phyloP scores from a whole-genome alignment of 257 asterid species.

The Nemophila menziesii region DNA sequence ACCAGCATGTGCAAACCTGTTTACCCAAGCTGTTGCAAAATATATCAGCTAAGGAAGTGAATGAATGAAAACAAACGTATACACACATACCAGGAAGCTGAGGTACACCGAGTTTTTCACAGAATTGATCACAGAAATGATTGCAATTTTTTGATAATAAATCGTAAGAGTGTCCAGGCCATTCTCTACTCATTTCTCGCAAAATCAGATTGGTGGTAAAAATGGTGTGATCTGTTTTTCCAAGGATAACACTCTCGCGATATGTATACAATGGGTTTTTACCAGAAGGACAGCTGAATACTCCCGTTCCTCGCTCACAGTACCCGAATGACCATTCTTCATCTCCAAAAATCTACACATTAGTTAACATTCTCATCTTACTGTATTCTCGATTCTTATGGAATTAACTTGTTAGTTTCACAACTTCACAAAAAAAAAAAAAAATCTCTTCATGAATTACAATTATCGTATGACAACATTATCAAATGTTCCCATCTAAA shows the following conservation, averaged over 20 bases:
- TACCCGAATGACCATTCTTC: conserved; percentile 98
- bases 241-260: conserved; percentile 69
- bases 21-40: conserved; percentile 72
- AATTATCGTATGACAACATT: no score
- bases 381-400: neutral
- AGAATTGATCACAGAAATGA: conserved; percentile 88
- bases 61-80: neutral
- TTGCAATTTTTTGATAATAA: conserved; percentile 86
- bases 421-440: neutral
- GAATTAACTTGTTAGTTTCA: neutral
- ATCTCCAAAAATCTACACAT: conserved; percentile 49
- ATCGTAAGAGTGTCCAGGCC: conserved; percentile 90
- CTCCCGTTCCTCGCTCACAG: conserved; percentile 94
- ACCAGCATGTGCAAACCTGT: conserved; percentile 95
- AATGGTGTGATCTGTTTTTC: conserved; percentile 48
- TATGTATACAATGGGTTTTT: conserved; percentile 87
- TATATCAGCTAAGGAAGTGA: neutral
- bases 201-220: conserved; percentile 74
- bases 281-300: conserved; percentile 77
- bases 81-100: conserved; percentile 73
- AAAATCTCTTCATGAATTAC: no score
- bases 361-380: neutral
- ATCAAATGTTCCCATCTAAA: no score
- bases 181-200: conserved; percentile 90
- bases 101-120: conserved; percentile 86